Evolutionary conservation across 106 monocot genomes (phyloP), one percentile per base, ranked within the genome.

Genomic region (Iris macrosiphon): DNA sequence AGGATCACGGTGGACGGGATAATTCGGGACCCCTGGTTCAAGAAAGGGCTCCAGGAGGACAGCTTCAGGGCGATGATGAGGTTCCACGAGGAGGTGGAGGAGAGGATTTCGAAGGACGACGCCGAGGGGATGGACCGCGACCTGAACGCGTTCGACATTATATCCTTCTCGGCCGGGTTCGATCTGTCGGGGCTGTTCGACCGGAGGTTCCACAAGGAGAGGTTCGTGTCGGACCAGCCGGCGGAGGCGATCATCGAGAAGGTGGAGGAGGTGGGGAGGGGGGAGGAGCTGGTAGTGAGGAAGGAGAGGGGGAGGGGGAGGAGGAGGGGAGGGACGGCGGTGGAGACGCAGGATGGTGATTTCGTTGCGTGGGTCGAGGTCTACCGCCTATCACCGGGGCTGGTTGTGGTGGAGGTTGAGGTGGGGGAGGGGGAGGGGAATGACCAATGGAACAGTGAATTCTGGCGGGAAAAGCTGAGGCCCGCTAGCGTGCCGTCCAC

Each of bases 141-240:
- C 20, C 60, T 78, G 20, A 78, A 72, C 34, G 78, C 78, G 13
- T 78, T 78, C 47, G 72, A 78, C 42, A 67, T 78, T 21, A 78
- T 78, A 13, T 72, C 78, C 18, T 62, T 72, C 18, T 67, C 66
- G 9, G 45, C 72, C 13, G 72, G 67, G 11, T 37, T 51, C 23
- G 63, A 78, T 14, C 62, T 78, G 7, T 72, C 78, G 10, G 67
- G 78, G 7, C 35, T 78, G 42, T 51, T 78, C 43, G 31, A 38
- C 3, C 38, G 40, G 12, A 33, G 29, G 43, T 27, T 30, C 1
- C 34, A 41, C 8, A 52, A 54, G 33, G 54, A 52, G 6, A 31
- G 69, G 31, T 73, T 74, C 61, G 39, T 60, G 2, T 54, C 64
- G 45, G 26, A 19, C 25, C 40, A 55, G 16, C 13, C 67, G 6